Evolutionary conservation across 345 rosid genomes (phyloP).

Genomic region (Isatis tinctoria): DNA sequence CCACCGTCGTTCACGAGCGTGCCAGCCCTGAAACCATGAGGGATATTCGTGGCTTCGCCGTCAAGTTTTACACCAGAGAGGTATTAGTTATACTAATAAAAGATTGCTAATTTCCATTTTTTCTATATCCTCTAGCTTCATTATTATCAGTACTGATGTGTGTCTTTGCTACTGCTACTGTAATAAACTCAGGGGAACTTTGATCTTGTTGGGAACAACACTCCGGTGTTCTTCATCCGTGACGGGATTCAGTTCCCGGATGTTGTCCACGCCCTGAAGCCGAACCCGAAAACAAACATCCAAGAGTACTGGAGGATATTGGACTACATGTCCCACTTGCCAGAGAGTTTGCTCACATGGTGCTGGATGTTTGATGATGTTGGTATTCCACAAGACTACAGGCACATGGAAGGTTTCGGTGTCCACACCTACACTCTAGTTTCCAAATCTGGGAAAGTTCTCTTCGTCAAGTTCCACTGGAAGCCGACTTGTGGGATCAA

Average conservation of each 20-base stretch:
- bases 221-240: conserved; percentile 92
- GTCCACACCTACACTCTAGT: conserved; percentile 88
- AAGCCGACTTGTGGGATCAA: conserved; percentile 96
- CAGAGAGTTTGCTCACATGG: conserved; percentile 88
- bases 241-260: conserved; percentile 98
- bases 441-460: conserved; percentile 74
- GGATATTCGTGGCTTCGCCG: conserved; percentile 97
- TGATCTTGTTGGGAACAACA: conserved; percentile 98
- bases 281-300: conserved; percentile 93
- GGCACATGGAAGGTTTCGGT: conserved; percentile 97
- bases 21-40: conserved; percentile 98
- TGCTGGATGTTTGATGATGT: conserved; percentile 86
- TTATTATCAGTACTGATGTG: conserved; percentile 1
- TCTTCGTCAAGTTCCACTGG: conserved; percentile 95
- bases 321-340: conserved; percentile 92
- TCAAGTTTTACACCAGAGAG: conserved; percentile 99
- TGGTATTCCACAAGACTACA: conserved; percentile 91
- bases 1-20: conserved; percentile 95
- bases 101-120: neutral
- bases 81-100: conserved; percentile 27
- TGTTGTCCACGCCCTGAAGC: conserved; percentile 82
- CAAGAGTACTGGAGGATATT: conserved; percentile 97
- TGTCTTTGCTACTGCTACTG: neutral
- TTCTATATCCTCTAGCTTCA: neutral
- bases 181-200: conserved; percentile 78